Conservation (phyloP, 345 rosid species). For the Limnanthes douglasii region DNA sequence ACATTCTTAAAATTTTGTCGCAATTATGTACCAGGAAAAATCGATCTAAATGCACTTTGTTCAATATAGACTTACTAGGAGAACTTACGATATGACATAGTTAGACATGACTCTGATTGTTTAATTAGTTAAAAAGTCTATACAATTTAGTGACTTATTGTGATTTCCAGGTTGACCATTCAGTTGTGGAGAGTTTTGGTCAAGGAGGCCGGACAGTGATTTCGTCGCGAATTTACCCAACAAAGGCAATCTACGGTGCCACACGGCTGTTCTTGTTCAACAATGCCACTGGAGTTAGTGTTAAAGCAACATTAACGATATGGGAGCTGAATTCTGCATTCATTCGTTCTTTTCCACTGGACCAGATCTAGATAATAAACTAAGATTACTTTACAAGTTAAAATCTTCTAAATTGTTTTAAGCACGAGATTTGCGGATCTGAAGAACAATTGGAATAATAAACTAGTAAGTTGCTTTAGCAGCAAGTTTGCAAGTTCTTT, state of each 20-base stretch:
- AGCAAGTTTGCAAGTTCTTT: no score
- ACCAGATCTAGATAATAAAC: background rate
- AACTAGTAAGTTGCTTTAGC: no score
- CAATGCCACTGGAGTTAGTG: conserved; percentile 35
- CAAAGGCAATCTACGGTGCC: conserved; percentile 53
- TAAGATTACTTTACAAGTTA: no score
- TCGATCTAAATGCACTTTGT: no score
- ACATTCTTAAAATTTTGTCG: background rate
- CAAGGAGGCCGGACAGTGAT: conserved; percentile 69
- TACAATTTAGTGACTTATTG: background rate
- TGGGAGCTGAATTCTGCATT: conserved; percentile 72
- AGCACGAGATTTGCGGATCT: no score
- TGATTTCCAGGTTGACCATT: conserved; percentile 49
- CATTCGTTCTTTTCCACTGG: conserved; percentile 25
- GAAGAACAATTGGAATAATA: no score
- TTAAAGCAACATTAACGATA: conserved; percentile 37
- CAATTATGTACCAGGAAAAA: no score
- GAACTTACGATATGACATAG: no score
- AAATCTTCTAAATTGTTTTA: no score
- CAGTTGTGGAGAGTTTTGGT: conserved; percentile 63
- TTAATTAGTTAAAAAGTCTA: background rate
- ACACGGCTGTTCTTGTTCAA: conserved; percentile 64
- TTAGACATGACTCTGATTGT: no score
- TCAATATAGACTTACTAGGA: no score
- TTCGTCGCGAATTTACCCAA: conserved; percentile 62